A percentile compares a stretch with the other conserved stretches of the same genome.
Conservation (phyloP, 148 eudicot species). For the Fallopia convolvulus region DNA sequence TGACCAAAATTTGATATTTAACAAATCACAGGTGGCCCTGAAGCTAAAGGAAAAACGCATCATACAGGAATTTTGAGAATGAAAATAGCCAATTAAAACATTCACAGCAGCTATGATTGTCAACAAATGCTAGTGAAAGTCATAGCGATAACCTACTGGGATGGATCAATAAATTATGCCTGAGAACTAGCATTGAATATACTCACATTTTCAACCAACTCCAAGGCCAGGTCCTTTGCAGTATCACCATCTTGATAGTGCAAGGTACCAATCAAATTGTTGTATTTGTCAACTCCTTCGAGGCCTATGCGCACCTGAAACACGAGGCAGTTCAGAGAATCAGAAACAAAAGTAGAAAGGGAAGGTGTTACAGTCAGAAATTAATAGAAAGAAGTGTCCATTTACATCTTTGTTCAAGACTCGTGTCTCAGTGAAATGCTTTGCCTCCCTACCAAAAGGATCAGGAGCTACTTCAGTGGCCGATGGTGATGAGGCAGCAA, state of each 20-base stretch:
- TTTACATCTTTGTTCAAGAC: conserved; percentile 88
- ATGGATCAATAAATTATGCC: neutral
- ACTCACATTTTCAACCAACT: conserved; percentile 73
- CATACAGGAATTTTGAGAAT: neutral
- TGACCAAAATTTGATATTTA: neutral
- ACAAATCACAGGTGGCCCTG: neutral
- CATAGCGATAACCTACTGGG: neutral
- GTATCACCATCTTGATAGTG: conserved; percentile 81
- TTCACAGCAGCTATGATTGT: neutral
- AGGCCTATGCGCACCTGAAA: conserved; percentile 79
- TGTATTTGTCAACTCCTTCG: conserved; percentile 64
- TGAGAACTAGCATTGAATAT: neutral
- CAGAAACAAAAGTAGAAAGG: neutral
- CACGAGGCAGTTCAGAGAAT: conserved; percentile 12
- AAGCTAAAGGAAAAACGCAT: neutral
- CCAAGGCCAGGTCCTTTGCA: conserved; percentile 74
- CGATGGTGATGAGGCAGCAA: conserved; percentile 54
- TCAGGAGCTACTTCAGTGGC: conserved; percentile 57
- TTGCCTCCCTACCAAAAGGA: conserved; percentile 84
- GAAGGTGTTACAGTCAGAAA: neutral
- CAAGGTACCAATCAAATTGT: conserved; percentile 77
- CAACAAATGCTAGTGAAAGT: neutral
- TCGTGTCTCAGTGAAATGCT: conserved; percentile 88
- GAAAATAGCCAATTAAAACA: neutral
- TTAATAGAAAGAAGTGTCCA: conserved; percentile 2